phyloP scores from a whole-genome alignment of 2,329 filamentous ascomycete genomes.

The Westerdykella sp. region DNA sequence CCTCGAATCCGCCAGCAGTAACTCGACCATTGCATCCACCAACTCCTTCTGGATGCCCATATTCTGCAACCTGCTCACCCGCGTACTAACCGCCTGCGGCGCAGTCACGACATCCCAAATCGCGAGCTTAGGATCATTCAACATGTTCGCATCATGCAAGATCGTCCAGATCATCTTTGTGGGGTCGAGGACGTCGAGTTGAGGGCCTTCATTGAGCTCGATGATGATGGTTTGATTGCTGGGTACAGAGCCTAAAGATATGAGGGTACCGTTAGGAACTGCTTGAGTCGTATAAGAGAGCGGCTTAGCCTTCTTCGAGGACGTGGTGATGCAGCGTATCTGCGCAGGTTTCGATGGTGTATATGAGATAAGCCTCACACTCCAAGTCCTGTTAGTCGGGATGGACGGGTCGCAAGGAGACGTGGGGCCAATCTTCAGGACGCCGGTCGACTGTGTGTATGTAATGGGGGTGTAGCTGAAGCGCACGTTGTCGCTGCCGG shows the following conservation, averaged over 20 bases:
- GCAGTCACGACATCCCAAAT: slow-evolving; percentile 28
- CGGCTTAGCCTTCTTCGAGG: slow-evolving; percentile 22
- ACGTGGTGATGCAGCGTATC: slow-evolving; percentile 23
- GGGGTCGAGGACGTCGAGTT: slow-evolving; percentile 31
- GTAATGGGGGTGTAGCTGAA: slow-evolving; percentile 32
- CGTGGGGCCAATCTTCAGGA: slow-evolving; percentile 31
- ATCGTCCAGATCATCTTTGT: slow-evolving; percentile 24
- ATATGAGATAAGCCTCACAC: slow-evolving; percentile 27
- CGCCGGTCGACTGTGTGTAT: slow-evolving; percentile 34
- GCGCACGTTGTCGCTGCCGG: slow-evolving; percentile 22
- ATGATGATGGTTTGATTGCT: slow-evolving; percentile 20
- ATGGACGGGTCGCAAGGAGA: slow-evolving; percentile 20
- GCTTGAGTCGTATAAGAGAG: slow-evolving; percentile 11
- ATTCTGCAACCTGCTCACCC: slow-evolving; percentile 25
- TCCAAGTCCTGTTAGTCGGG: slow-evolving; percentile 27
- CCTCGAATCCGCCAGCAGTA: slow-evolving; percentile 31
- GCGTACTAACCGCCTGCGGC: slow-evolving; percentile 22
- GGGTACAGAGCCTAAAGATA: slow-evolving; percentile 19
- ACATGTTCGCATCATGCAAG: slow-evolving; percentile 23
- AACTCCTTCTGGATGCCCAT: slow-evolving; percentile 21
- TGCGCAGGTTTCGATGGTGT: slow-evolving; percentile 12
- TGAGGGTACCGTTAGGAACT: slow-evolving; percentile 22
- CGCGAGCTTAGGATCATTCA: slow-evolving; percentile 28
- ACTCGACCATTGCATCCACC: slow-evolving; percentile 30
- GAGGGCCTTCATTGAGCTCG: slow-evolving; percentile 22